A percentile compares a stretch with the other conserved stretches of the same genome.
phyloP scores from a whole-genome alignment of 2,329 filamentous ascomycete species.

The Cercospora sp. region DNA sequence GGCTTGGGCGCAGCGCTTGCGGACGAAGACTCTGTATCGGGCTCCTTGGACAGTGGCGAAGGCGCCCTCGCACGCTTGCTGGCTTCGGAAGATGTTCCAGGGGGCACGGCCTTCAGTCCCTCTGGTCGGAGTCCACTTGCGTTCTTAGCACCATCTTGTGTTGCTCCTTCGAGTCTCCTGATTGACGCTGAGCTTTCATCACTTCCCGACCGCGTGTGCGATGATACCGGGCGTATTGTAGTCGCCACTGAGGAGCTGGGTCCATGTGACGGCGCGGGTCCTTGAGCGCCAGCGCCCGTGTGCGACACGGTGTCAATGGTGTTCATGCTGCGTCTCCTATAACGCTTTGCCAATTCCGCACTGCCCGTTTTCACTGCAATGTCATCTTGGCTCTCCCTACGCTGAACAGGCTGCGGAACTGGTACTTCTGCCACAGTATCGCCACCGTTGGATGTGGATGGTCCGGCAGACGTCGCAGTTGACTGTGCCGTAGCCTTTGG shows the following conservation, averaged over 20 bases:
- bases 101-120: slow-evolving; percentile 30
- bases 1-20: slow-evolving; percentile 32
- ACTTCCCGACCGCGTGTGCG: slow-evolving; percentile 40
- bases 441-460: slow-evolving; percentile 57
- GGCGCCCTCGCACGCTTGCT: slow-evolving; percentile 46
- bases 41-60: slow-evolving; percentile 51
- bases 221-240: slow-evolving; percentile 38
- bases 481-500: slow-evolving; percentile 34
- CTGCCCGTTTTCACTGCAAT: slow-evolving; percentile 60
- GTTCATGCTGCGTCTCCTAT: slow-evolving; percentile 80
- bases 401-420: slow-evolving; percentile 18
- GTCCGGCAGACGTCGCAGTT: slow-evolving; percentile 50
- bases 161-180: slow-evolving; percentile 17
- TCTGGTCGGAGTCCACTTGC: slow-evolving; percentile 20
- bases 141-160: slow-evolving; percentile 27
- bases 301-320: slow-evolving; percentile 53
- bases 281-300: slow-evolving; percentile 27
- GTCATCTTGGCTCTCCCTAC: slow-evolving; percentile 64
- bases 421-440: slow-evolving; percentile 46
- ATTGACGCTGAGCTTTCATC: slow-evolving; percentile 33
- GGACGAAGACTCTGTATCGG: slow-evolving; percentile 36
- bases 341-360: slow-evolving; percentile 71
- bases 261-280: slow-evolving; percentile 33
- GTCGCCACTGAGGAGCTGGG: slow-evolving; percentile 35
- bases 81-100: slow-evolving; percentile 44